Evolutionary conservation across 768 basidiomycete genomes (phyloP), one percentile per base, ranked within the genome.

Genomic region (Lactifluus rugatus): DNA sequence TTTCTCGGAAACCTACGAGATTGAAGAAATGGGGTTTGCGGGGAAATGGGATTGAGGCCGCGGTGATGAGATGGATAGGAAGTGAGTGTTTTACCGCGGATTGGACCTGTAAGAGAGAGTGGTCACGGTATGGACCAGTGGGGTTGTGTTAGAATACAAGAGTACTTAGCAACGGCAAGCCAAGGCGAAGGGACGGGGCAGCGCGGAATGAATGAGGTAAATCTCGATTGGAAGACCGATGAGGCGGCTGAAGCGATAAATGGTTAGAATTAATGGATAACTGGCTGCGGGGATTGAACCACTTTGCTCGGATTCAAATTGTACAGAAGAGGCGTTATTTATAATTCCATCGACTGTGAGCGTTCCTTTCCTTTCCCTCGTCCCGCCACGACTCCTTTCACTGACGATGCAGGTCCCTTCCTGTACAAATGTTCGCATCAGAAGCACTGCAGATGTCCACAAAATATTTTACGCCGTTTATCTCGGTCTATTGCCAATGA

Each of bases 391-490:
- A 61, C 56, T 46, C n/a, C 60, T 54, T 65, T 60, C 62, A 65
- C 62, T 56, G 58, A 65, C 67, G 58, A 86, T 88, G 84, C 89
- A 91, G 70, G 78, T 76, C 44, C 89, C 89, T 44, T 89, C 89
- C 54, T 77, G 88, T 52, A 78, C 79, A 54, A 84, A 83, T 68
- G 82, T 89, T 45, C 84, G 87, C 69, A 83, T 90, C 63, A 81
- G 87, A 64, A 86, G 84, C 4, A 87, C 85, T 14, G 76, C 82
- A 62, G 89, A 91, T 69, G 88, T 89, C n/a, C 76, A 85, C 51
- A 83, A 85, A 61, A 84, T 91, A 65, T 90, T 91, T 71, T 76
- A 85, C 67, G 89, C 81, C 49, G 89, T 90, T 51, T 84, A 86
- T 10, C 76, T 76, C 59, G 78, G 82, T 65, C 68, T 75, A 56